Evolutionary conservation across 306 rosid genomes (phyloP).

Genomic region (Abrus pulchellus): DNA sequence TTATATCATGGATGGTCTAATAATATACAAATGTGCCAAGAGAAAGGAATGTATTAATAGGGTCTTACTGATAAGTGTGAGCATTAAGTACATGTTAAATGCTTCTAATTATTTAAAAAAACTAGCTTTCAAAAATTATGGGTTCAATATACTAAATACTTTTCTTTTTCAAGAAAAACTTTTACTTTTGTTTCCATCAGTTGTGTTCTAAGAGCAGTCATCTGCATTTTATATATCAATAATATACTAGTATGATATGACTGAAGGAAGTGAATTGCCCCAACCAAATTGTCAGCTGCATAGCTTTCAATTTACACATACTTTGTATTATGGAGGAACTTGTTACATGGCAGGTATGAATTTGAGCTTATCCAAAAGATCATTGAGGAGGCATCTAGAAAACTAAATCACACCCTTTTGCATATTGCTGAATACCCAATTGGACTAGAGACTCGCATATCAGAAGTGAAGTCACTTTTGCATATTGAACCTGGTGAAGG

Average conservation of each 20-base stretch:
- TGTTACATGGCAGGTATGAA: constrained; percentile 48
- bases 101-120: background rate
- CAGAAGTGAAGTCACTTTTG: background rate
- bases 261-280: background rate
- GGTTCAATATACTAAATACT: background rate
- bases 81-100: background rate
- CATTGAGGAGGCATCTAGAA: background rate
- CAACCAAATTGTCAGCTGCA: background rate
- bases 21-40: background rate
- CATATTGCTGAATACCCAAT: constrained; percentile 32
- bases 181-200: background rate
- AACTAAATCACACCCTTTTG: background rate
- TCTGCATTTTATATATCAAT: background rate
- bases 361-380: constrained; percentile 16
- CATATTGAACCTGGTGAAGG: background rate
- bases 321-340: constrained; percentile 1
- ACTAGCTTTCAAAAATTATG: background rate
- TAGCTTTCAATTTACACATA: background rate
- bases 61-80: background rate
- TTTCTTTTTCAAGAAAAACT: background rate
- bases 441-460: background rate
- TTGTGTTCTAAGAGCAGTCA: background rate
- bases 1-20: background rate
- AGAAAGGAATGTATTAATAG: no score
- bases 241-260: background rate